Evolutionary conservation across 768 basidiomycete species (phyloP).

Genomic region (Zangia roseola): DNA sequence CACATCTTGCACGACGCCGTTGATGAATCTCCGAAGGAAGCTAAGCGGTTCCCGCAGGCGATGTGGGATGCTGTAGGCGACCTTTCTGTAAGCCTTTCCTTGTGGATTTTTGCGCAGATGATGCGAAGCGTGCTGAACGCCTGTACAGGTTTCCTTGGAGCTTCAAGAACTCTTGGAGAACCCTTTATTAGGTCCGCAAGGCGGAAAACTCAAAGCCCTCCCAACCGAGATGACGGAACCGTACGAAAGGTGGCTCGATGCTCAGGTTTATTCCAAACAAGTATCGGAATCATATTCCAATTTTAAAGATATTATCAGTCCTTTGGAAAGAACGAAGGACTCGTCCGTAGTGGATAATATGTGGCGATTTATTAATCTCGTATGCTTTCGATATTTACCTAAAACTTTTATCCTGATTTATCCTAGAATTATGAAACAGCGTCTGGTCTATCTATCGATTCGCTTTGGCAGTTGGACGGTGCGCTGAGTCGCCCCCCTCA

Average conservation of each 20-base stretch:
- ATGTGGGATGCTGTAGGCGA: constrained; percentile 84
- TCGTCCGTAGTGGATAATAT: constrained; percentile 51
- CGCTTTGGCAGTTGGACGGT: constrained; percentile 60
- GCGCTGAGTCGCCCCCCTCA: constrained; percentile 52
- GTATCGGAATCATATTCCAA: constrained; percentile 51
- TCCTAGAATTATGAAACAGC: constrained; percentile 56
- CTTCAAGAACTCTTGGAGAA: constrained; percentile 63
- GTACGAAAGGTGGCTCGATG: constrained; percentile 68
- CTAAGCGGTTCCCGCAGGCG: constrained; percentile 72
- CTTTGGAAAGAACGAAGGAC: constrained; percentile 55
- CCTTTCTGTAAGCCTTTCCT: constrained; percentile 61
- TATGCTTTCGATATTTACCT: constrained; percentile 29
- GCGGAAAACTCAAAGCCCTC: constrained; percentile 49
- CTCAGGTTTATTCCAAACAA: constrained; percentile 57
- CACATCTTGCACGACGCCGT: constrained; percentile 69
- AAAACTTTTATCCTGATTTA: constrained; percentile 4
- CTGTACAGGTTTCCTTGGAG: constrained; percentile 56
- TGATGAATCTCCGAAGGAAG: constrained; percentile 70
- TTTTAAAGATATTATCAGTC: constrained; percentile 57
- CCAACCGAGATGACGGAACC: constrained; percentile 55
- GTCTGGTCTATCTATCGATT: constrained; percentile 56
- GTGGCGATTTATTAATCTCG: constrained; percentile 64
- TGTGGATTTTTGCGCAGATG: constrained; percentile 34
- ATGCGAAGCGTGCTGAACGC: not conserved
- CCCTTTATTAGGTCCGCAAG: constrained; percentile 57